Evolutionary conservation across 2,329 filamentous ascomycete genomes (phyloP).

Genomic region (Fusarium sp.): DNA sequence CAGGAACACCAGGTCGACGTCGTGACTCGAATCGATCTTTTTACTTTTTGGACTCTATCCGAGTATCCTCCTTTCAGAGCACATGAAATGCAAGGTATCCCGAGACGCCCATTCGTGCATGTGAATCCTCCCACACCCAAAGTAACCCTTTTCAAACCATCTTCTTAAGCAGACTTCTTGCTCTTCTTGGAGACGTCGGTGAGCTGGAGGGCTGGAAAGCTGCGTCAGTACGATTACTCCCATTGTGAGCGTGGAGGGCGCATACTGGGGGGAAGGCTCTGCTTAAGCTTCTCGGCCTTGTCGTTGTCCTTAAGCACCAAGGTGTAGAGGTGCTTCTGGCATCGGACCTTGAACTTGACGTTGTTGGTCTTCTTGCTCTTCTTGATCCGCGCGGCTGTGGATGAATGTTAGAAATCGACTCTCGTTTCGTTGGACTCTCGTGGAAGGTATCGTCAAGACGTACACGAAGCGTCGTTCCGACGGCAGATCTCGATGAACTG

Average conservation of each 20-base stretch:
- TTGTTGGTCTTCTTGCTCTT: constrained; percentile 90
- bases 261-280: constrained; percentile 97
- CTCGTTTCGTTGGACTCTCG: not conserved
- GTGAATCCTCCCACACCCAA: constrained; percentile 50
- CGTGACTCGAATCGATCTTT: constrained; percentile 52
- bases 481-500: constrained; percentile 99
- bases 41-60: constrained; percentile 51
- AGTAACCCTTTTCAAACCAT: constrained; percentile 39
- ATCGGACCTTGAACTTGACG: constrained; percentile 99
- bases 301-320: constrained; percentile 98
- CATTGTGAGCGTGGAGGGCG: constrained; percentile 37
- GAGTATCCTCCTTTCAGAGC: constrained; percentile 54
- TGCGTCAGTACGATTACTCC: constrained; percentile 21
- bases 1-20: not conserved
- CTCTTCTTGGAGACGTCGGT: constrained; percentile 68
- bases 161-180: constrained; percentile 46
- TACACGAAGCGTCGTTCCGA: constrained; percentile 99
- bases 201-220: constrained; percentile 61
- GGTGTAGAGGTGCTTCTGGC: constrained; percentile 96
- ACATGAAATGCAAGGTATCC: constrained; percentile 66
- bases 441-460: constrained; percentile 57
- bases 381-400: constrained; percentile 92
- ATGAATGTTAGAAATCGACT: constrained; percentile 46
- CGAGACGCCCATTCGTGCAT: constrained; percentile 66
- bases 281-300: constrained; percentile 99